Evolutionary conservation across 441 rosid species (phyloP).

Genomic region (Euphorbia corollata): DNA sequence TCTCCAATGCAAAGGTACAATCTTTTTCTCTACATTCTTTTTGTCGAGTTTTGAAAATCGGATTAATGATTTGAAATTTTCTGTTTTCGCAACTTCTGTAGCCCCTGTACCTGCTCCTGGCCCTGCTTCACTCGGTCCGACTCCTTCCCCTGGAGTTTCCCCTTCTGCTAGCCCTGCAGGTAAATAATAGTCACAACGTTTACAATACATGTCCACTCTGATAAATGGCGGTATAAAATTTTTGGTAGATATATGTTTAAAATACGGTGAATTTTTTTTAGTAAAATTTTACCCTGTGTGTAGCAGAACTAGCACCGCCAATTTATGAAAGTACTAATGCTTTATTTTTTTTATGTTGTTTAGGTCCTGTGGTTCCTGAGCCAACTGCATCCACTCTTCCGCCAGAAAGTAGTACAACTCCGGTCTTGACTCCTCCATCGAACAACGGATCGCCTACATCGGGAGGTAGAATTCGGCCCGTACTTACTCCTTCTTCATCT

Average conservation of each 20-base stretch:
- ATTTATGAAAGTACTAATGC: too few species aligned
- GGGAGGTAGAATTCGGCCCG: conserved; percentile 44
- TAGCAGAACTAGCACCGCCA: too few species aligned
- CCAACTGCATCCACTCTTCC: conserved; percentile 46
- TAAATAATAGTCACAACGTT: conserved; percentile 8
- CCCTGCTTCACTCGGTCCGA: conserved; percentile 35
- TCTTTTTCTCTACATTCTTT: background rate
- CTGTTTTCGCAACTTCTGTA: conserved; percentile 38
- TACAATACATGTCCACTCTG: background rate
- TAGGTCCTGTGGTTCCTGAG: conserved; percentile 46
- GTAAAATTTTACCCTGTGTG: too few species aligned
- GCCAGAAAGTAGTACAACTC: conserved; percentile 51
- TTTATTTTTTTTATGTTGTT: background rate
- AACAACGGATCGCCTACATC: conserved; percentile 35
- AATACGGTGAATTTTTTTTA: too few species aligned
- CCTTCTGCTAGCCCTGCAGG: conserved; percentile 45
- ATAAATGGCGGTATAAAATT: too few species aligned
- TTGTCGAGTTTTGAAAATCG: background rate
- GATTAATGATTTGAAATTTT: conserved; percentile 9
- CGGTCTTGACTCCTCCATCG: conserved; percentile 27
- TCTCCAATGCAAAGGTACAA: conserved; percentile 56
- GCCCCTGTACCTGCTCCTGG: conserved; percentile 71
- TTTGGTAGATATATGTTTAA: too few species aligned
- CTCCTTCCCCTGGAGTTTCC: conserved; percentile 30
- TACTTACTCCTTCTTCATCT: conserved; percentile 47